These are phyloP conservation scores for Iris pallida DNA, from an alignment of 116 monocot species.

Conservation along the genomic window DNA sequence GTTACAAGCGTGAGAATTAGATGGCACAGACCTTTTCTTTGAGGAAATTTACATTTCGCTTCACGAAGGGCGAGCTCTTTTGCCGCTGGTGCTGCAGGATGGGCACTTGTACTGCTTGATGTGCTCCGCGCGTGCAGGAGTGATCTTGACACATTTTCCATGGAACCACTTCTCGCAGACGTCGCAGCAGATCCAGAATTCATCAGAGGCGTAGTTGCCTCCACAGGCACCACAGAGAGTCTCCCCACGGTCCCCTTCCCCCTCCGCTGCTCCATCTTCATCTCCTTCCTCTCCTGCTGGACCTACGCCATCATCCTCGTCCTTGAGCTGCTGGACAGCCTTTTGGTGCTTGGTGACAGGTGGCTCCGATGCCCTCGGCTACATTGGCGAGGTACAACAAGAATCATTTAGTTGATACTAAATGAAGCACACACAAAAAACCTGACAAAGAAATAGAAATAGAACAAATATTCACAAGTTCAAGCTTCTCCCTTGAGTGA, in stretches of 20 bases:
- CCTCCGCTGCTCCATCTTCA: slow-evolving; percentile 31
- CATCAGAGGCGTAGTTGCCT: slow-evolving; percentile 41
- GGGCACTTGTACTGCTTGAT: slow-evolving; percentile 72
- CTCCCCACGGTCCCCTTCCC: slow-evolving; percentile 40
- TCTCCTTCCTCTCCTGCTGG: slow-evolving; percentile 34
- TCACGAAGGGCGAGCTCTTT: slow-evolving; percentile 5
- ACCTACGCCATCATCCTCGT: slow-evolving; percentile 31
- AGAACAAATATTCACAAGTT: no score
- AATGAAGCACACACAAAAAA: no score
- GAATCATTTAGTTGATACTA: no score
- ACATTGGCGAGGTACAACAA: no score
- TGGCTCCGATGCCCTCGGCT: no score
- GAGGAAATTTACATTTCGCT: no score
- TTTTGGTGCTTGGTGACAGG: no score
- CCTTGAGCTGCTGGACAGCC: slow-evolving; percentile 14
- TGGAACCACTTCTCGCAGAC: slow-evolving; percentile 57
- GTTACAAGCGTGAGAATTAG: no score
- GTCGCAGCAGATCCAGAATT: slow-evolving; percentile 64
- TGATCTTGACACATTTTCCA: slow-evolving; percentile 57
- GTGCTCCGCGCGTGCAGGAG: slow-evolving; percentile 54
- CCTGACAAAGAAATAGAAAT: no score
- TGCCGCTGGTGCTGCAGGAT: slow-evolving; percentile 29
- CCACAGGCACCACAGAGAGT: slow-evolving; percentile 52
- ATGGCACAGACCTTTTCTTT: no score
- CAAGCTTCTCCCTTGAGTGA: no score